Evolutionary conservation across 352 stramenopile species (phyloP).

Genomic region (Pythium plurisporium): DNA sequence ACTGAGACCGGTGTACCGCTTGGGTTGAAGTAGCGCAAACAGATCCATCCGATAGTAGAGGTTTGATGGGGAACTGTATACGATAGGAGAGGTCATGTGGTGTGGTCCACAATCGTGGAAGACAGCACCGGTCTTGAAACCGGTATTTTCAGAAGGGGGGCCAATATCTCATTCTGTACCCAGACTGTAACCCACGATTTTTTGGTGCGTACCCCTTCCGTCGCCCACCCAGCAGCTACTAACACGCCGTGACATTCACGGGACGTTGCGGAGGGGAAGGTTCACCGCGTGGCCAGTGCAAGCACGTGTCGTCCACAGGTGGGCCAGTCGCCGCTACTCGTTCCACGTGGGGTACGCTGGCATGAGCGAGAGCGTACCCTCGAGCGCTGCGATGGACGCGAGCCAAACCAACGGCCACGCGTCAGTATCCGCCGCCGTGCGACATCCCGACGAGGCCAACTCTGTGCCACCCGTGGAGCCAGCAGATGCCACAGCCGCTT

Average conservation of each 20-base stretch:
- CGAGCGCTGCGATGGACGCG: not conserved
- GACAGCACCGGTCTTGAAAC: not conserved
- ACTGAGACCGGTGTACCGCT: too few relatives aligned
- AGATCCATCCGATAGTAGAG: constrained; percentile 14
- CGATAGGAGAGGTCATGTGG: not conserved
- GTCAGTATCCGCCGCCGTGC: not conserved
- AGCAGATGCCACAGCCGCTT: too few relatives aligned
- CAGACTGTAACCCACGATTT: not conserved
- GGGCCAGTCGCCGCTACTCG: too few relatives aligned
- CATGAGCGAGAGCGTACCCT: not conserved
- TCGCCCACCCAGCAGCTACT: not conserved
- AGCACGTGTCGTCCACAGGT: too few relatives aligned
- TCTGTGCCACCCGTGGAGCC: not conserved
- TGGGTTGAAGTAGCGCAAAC: constrained; percentile 20
- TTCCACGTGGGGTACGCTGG: too few relatives aligned
- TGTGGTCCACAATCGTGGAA: not conserved
- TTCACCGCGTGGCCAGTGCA: too few relatives aligned
- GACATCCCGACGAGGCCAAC: not conserved
- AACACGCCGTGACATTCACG: not conserved
- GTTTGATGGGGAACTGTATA: not conserved
- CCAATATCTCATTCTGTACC: not conserved
- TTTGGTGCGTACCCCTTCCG: not conserved
- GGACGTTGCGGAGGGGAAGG: too few relatives aligned
- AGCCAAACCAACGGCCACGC: not conserved
- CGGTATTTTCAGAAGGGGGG: not conserved